Evolutionary conservation across 2,329 filamentous ascomycete species (phyloP).

Genomic region (Aspergillus fumigatiaffinis): DNA sequence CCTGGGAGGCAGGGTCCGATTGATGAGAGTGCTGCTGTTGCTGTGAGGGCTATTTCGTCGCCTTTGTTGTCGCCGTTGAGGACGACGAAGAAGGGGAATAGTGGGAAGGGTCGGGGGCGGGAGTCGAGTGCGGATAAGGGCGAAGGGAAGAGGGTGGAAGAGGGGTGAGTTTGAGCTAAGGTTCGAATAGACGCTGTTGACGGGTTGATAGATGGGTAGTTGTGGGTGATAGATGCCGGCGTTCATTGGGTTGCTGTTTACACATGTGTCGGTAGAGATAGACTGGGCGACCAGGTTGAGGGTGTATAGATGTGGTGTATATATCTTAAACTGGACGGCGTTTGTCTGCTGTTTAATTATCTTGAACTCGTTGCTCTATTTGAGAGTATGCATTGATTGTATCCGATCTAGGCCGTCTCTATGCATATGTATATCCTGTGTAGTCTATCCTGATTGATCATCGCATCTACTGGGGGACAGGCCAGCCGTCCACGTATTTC

Average conservation of each 20-base stretch:
- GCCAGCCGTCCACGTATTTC: slow-evolving; percentile 31
- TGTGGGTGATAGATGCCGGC: not conserved
- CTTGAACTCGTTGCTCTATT: not conserved
- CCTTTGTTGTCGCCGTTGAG: slow-evolving; percentile 2
- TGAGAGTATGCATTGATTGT: not conserved
- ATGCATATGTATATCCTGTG: not conserved
- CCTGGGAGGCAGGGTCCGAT: not conserved
- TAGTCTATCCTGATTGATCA: not conserved
- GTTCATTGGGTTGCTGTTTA: too few species aligned
- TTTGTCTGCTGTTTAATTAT: not conserved
- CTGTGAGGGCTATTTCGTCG: slow-evolving; percentile 2
- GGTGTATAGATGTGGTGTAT: not conserved
- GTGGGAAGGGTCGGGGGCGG: not conserved
- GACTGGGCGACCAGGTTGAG: not conserved
- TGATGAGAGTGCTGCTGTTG: not conserved
- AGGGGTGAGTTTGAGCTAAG: too few species aligned
- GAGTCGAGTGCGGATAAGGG: not conserved
- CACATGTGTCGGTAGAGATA: not conserved
- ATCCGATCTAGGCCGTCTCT: not conserved
- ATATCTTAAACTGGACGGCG: not conserved
- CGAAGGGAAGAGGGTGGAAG: slow-evolving; percentile 3
- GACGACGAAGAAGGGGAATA: not conserved
- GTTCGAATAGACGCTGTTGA: too few species aligned
- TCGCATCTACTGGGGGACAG: slow-evolving; percentile 14
- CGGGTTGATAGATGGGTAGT: not conserved